Base-by-base conservation (phyloP, 225 moss, liverwort and hornwort species). In the Pleurozium schreberi region DNA sequence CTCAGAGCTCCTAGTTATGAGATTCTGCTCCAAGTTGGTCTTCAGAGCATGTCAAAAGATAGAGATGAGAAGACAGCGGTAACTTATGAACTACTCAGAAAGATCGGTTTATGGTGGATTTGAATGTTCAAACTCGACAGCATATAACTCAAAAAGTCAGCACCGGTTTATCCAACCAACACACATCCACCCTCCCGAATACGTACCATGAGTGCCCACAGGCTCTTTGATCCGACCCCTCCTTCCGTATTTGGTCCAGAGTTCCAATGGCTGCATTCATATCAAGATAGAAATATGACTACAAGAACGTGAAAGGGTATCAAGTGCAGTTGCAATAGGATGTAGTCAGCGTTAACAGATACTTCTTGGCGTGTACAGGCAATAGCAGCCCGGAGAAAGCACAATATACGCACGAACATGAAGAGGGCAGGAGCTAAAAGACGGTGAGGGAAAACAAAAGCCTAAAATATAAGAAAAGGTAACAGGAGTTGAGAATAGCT, bases 231-330 rank as follows among this genome's bases (percentile, higher is more conserved):
- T 99, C 34, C 97, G 95, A 86, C 97, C 99, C 78, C 99, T 94
- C 68, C 99, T 91, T 69, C 99, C 99, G 90, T 99, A 99, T 58
- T 97, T 99, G 68, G 99, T 97, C 99, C 99, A 99, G 71, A 99
- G 90, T 73, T 99, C 99, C 92, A 99, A 85, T n/a, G 99, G 99
- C 97, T 98, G 95, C 87, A 93, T 74, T 87, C 59, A 89, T 38
- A 70, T 69, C 50, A 47, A 70, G 65, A 75, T 40, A 81, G 43
- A 82, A n/a, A 20, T 25, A 76, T 89, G 60, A 93, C 76, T 53
- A 81, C 38, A 86, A 55, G 25, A 87, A 87, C n/a, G 61, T 64
- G 28, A 59, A 82, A 60, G 71, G 11, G 50, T 31, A 58, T 38
- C 55, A 55, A 42, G 63, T 60, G 38, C 50, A 79, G 71, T 60